phyloP scores from a whole-genome alignment of 2,329 filamentous ascomycete genomes.

The Talaromyces marneffei region DNA sequence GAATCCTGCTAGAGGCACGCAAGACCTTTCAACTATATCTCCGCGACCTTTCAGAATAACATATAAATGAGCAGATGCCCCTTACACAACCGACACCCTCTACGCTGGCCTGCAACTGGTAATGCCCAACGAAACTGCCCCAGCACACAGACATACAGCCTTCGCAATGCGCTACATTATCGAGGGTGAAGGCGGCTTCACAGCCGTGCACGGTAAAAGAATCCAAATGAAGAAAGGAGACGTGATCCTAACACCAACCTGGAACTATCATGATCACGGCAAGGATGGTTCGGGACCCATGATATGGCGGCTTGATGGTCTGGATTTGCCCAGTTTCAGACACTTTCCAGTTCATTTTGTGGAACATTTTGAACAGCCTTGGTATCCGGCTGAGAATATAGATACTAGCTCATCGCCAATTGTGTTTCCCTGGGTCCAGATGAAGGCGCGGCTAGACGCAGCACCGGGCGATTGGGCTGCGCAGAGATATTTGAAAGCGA shows the following conservation, averaged over 20 bases:
- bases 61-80: constrained; percentile 35
- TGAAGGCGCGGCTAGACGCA: constrained; percentile 41
- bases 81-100: constrained; percentile 54
- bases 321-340: constrained; percentile 50
- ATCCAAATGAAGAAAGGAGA: constrained; percentile 50
- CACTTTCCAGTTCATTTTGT: constrained; percentile 52
- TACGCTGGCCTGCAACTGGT: constrained; percentile 55
- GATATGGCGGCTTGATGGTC: constrained; percentile 55
- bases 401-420: constrained; percentile 38
- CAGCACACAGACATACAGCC: constrained; percentile 52
- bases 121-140: constrained; percentile 51
- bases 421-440: constrained; percentile 46
- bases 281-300: constrained; percentile 51
- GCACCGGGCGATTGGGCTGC: constrained; percentile 24
- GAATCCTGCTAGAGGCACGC: constrained; percentile 31
- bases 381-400: constrained; percentile 47
- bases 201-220: constrained; percentile 51
- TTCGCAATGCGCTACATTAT: constrained; percentile 56
- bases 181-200: constrained; percentile 52
- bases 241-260: constrained; percentile 53
- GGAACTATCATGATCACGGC: constrained; percentile 58
- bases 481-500: constrained; percentile 31
- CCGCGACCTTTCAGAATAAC: background rate
- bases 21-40: background rate
- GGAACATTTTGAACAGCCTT: constrained; percentile 43